phyloP scores from a whole-genome alignment of 306 rosid species.

The Clitoria ternatea region DNA sequence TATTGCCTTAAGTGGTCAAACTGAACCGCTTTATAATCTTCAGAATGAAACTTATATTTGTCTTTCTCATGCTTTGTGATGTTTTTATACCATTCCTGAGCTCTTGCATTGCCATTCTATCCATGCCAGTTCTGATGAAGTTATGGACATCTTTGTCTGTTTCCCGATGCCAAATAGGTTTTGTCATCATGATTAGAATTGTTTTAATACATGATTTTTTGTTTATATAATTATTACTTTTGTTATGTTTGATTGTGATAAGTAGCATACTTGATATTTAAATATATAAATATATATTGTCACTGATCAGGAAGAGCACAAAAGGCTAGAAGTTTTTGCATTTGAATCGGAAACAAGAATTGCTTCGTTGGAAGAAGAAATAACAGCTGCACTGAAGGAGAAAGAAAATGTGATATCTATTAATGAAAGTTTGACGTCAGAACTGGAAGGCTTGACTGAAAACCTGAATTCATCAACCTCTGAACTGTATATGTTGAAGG shows the following conservation, averaged over 20 bases:
- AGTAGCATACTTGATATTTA: constrained; percentile 3
- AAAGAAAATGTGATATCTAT: constrained; percentile 54
- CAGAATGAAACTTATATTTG: neutral
- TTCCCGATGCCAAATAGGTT: neutral
- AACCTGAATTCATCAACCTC: constrained; percentile 45
- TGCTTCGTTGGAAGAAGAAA: constrained; percentile 59
- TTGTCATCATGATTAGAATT: neutral
- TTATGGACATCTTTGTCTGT: neutral
- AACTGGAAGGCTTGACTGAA: constrained; percentile 55
- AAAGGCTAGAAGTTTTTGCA: constrained; percentile 56
- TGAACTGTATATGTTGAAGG: constrained; percentile 48
- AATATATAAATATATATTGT: neutral
- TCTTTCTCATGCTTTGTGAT: neutral
- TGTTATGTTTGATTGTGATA: no score
- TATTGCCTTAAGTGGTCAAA: neutral
- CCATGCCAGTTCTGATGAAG: neutral
- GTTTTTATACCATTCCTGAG: neutral
- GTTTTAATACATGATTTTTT: neutral
- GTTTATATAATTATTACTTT: neutral
- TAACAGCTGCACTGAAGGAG: constrained; percentile 43
- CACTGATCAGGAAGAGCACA: constrained; percentile 66
- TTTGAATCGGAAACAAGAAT: constrained; percentile 73
- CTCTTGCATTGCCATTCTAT: neutral
- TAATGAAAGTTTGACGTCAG: constrained; percentile 58
- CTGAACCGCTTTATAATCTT: constrained; percentile 2